Evolutionary conservation across 2,329 filamentous ascomycete species (phyloP), one percentile per base, ranked within the genome.

Genomic region (Hymenoscyphus infarciens): DNA sequence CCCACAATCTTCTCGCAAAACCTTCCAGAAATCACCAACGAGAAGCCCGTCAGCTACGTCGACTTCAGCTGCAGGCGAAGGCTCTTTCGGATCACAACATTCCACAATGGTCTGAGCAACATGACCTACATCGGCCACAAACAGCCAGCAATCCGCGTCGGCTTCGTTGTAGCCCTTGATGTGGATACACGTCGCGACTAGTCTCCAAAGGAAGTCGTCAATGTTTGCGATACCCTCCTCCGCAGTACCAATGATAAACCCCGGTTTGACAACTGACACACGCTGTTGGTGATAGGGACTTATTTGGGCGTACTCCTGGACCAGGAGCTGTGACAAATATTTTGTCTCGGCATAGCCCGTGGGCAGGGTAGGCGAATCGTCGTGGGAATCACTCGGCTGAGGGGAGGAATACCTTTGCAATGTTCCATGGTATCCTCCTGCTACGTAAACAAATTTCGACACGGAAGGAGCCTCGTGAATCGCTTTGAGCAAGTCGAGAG

Each of bases 261-360:
- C 63, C 8, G 70, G 71, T 33, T 67, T 70, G 35, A 72, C 63
- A 6, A 69, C 62, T 0, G 61, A 62, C 3, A 69, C 53, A 2
- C 53, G 64, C 13, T 54, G 58, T 13, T 22, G 7, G 6, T 57
- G 49, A 6, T 55, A 33, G 19, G 25, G 8, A 15, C 35, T 45
- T 11, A 15, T 29, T 31, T 56, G 19, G 5, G 61, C 53, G 25
- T 45, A 63, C 22, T 57, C 52, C 27, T 58, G 35, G 19, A 91
- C 84, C 53, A 97, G 79, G 45, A 82, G 76, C 68, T 86, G 82
- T 2, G 78, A 78, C 31, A 79, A 88, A 91, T 92, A 96, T 77
- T 97, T 97, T 68, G 85, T 87, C 75, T 96, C 92, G 2, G 91
- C 92, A 71, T 97, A 97, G 13, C 31, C 58, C 4, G n/a, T 58